Conservation (phyloP, 129 eudicot genomes). For the Lonicera japonica region DNA sequence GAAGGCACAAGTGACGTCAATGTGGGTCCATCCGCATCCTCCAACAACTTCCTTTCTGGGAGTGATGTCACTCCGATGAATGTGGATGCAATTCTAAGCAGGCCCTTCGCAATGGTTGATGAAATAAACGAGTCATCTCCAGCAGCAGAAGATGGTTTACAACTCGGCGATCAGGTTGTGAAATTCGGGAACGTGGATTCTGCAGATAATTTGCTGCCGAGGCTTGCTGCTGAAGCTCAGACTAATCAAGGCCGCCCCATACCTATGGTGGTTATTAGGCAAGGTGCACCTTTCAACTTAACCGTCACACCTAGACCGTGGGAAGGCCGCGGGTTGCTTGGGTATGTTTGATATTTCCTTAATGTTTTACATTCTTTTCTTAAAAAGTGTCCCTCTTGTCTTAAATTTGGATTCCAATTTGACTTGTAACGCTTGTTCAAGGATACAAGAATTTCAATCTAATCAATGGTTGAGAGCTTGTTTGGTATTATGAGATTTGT, state of each 20-base stretch:
- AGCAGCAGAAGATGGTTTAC: constrained; percentile 96
- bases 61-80: constrained; percentile 41
- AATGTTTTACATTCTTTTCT: background rate
- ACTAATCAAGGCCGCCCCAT: constrained; percentile 51
- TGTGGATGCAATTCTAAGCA: constrained; percentile 35
- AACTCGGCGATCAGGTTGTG: constrained; percentile 90
- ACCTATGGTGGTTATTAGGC: constrained; percentile 69
- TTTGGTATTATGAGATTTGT: no score
- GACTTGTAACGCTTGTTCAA: no score
- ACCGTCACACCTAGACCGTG: constrained; percentile 84
- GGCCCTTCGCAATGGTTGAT: constrained; percentile 93
- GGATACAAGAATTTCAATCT: no score
- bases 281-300: constrained; percentile 54
- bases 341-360: constrained; percentile 41
- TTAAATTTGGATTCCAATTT: no score
- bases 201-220: constrained; percentile 72
- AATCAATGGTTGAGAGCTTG: no score
- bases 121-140: constrained; percentile 92
- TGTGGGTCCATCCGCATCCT: constrained; percentile 13
- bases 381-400: no score
- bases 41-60: constrained; percentile 8
- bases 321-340: constrained; percentile 89
- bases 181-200: constrained; percentile 82
- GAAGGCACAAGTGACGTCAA: constrained; percentile 16
- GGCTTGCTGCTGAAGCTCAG: constrained; percentile 85